phyloP scores from a whole-genome alignment of 768 basidiomycete species.

The Nidularia pulvinata region DNA sequence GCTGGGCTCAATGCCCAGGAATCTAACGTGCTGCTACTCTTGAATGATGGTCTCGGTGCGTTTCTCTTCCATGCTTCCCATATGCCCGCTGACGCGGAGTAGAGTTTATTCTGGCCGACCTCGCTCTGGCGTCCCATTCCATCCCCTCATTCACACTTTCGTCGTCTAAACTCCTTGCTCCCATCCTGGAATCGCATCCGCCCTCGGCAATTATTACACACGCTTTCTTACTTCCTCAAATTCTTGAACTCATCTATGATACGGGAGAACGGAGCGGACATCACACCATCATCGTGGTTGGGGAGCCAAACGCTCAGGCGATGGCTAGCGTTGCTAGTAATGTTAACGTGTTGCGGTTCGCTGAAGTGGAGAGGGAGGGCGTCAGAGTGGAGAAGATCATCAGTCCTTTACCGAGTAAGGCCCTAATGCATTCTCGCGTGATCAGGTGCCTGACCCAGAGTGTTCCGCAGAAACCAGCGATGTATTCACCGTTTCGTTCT shows the following conservation, averaged over 20 bases:
- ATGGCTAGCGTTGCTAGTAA: slow-evolving; percentile 47
- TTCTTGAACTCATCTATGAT: slow-evolving; percentile 76
- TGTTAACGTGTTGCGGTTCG: slow-evolving; percentile 62
- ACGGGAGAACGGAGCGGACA: slow-evolving; percentile 40
- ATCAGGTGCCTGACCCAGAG: slow-evolving; percentile 3
- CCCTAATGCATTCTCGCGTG: neutral
- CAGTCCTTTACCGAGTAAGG: slow-evolving; percentile 54
- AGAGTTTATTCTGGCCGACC: slow-evolving; percentile 82
- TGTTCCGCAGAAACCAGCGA: slow-evolving; percentile 49
- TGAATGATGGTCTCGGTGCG: slow-evolving; percentile 80
- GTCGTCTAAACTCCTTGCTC: slow-evolving; percentile 59
- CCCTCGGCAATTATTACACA: slow-evolving; percentile 78
- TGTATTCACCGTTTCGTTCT: slow-evolving; percentile 71
- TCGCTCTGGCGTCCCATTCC: slow-evolving; percentile 73
- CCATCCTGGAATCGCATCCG: slow-evolving; percentile 61
- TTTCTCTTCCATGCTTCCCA: neutral
- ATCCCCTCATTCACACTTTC: slow-evolving; percentile 68
- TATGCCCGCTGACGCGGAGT: slow-evolving; percentile 1
- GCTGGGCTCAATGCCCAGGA: slow-evolving; percentile 53
- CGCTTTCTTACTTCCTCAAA: slow-evolving; percentile 60
- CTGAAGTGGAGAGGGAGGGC: slow-evolving; percentile 71
- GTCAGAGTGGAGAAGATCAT: slow-evolving; percentile 43
- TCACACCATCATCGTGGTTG: slow-evolving; percentile 71
- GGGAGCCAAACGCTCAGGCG: slow-evolving; percentile 49
- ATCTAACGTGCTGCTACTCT: slow-evolving; percentile 71